Conservation (phyloP, 2,329 filamentous ascomycete species). For the Fusarium chlamydosporum region DNA sequence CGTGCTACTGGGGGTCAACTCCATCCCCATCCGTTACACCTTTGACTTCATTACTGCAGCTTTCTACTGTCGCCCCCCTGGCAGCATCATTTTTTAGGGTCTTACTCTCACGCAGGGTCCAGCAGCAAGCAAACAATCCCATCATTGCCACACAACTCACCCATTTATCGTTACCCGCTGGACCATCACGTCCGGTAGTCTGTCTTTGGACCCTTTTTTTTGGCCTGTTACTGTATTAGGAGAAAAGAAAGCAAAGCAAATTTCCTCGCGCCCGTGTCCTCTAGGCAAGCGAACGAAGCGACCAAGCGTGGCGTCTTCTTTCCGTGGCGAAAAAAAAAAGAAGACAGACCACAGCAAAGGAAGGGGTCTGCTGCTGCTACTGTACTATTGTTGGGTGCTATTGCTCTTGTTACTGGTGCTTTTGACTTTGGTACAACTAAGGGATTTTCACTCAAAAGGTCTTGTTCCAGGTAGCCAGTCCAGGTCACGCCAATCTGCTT, state of each 20-base stretch:
- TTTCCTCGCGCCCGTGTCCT: slow-evolving; percentile 9
- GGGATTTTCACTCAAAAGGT: slow-evolving; percentile 28
- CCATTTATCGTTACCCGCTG: neutral
- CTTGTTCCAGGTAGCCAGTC: slow-evolving; percentile 10
- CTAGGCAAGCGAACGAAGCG: neutral
- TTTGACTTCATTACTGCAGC: slow-evolving; percentile 29
- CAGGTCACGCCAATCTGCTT: slow-evolving; percentile 37
- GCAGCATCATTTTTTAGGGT: slow-evolving; percentile 24
- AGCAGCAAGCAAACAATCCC: neutral
- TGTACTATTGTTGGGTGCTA: neutral
- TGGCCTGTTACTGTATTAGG: neutral
- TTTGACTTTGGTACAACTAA: slow-evolving; percentile 12
- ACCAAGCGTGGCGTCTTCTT: slow-evolving; percentile 24
- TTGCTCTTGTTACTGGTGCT: neutral
- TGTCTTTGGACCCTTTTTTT: neutral
- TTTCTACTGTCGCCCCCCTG: slow-evolving; percentile 5
- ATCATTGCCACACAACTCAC: neutral
- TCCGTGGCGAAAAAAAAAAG: slow-evolving; percentile 34
- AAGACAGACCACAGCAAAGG: slow-evolving; percentile 14
- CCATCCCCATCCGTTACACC: slow-evolving; percentile 2
- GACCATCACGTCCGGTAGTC: neutral
- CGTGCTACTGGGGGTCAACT: slow-evolving; percentile 6
- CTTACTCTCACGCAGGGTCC: slow-evolving; percentile 23
- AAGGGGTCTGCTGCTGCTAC: slow-evolving; percentile 15
- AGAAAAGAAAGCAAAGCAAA: slow-evolving; percentile 15